These are phyloP conservation scores for Lentithecium fluviatile DNA, from an alignment of 495 filamentous ascomycete species.

Conservation along the genomic window DNA sequence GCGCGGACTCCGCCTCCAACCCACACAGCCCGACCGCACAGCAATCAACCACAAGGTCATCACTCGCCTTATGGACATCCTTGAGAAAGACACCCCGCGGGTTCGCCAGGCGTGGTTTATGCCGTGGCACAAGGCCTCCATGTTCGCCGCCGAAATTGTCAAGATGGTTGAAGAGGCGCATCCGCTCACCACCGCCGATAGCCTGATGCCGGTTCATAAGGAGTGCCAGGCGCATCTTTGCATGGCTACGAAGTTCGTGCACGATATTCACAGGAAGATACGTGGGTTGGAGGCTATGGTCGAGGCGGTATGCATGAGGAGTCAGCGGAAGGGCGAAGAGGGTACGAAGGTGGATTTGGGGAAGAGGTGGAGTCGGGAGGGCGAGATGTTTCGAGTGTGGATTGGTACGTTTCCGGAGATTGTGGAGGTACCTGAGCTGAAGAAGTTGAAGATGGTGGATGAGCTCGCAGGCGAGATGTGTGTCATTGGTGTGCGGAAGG, in stretches of 20 bases:
- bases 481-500: not conserved
- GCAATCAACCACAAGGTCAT: not conserved
- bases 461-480: not conserved
- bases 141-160: not conserved
- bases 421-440: not conserved
- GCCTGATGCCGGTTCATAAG: too few species aligned
- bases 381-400: not conserved
- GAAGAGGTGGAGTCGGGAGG: not conserved
- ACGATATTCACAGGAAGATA: too few species aligned
- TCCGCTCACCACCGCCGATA: too few species aligned
- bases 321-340: not conserved
- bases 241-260: too few species aligned
- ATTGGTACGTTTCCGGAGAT: constrained; percentile 3
- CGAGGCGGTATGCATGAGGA: not conserved
- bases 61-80: not conserved
- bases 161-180: not conserved
- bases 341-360: not conserved
- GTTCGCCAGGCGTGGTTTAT: not conserved
- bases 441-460: not conserved
- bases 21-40: not conserved
- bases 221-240: too few species aligned
- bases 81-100: not conserved
- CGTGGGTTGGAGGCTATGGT: not conserved
- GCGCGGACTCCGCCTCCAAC: not conserved
- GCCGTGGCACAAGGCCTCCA: not conserved